phyloP scores from a whole-genome alignment of 164 flowering plant genomes.

The Taxillus chinensis region DNA sequence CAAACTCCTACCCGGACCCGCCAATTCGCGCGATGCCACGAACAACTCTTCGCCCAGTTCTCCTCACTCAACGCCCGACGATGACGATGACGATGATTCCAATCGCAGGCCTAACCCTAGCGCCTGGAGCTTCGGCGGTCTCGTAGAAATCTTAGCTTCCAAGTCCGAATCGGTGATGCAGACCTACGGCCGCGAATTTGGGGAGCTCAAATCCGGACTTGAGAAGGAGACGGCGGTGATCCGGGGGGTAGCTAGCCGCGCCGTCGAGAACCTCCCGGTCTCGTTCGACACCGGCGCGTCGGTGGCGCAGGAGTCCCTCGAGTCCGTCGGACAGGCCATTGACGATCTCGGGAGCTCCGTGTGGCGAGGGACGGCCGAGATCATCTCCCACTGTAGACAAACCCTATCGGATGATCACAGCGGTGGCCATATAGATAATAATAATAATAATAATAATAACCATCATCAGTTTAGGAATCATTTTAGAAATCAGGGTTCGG shows the following conservation, averaged over 20 bases:
- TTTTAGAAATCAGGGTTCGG: slow-evolving; percentile 6
- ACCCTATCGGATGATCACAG: slow-evolving; percentile 25
- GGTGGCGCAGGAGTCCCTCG: slow-evolving; percentile 68
- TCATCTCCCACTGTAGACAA: slow-evolving; percentile 55
- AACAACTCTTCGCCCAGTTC: too few relatives aligned
- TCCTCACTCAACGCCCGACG: too few relatives aligned
- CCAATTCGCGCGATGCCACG: too few relatives aligned
- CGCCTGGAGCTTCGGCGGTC: slow-evolving; percentile 53
- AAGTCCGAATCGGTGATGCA: slow-evolving; percentile 61
- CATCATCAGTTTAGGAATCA: background rate
- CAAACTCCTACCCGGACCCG: background rate
- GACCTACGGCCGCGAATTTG: slow-evolving; percentile 61
- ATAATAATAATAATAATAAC: slow-evolving; percentile 6
- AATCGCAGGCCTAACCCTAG: background rate
- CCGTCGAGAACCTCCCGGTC: slow-evolving; percentile 54
- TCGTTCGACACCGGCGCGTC: slow-evolving; percentile 67
- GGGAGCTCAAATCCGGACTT: slow-evolving; percentile 64
- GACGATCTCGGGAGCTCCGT: slow-evolving; percentile 62
- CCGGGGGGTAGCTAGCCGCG: slow-evolving; percentile 48
- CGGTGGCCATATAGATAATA: slow-evolving; percentile 15
- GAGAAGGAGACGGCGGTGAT: slow-evolving; percentile 56
- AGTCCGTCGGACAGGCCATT: slow-evolving; percentile 68
- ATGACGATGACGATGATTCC: slow-evolving; percentile 3
- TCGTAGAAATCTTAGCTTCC: slow-evolving; percentile 50
- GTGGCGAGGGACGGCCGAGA: slow-evolving; percentile 51